phyloP scores from a whole-genome alignment of 192 early-diverging fungal genomes.

The Dispira simplex region DNA sequence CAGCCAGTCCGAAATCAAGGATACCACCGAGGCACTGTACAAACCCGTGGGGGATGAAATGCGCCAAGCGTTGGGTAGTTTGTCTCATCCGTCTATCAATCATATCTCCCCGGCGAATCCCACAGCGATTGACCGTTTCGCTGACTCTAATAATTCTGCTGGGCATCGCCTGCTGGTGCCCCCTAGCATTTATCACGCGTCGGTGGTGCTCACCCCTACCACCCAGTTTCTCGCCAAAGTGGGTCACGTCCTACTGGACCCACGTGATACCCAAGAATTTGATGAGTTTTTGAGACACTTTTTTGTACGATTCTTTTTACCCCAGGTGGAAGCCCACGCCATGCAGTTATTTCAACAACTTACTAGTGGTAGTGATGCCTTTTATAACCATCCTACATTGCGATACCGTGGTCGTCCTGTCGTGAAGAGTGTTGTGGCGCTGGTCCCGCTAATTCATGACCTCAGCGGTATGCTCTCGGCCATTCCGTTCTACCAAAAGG shows the following conservation, averaged over 20 bases:
- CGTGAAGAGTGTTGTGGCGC: constrained; percentile 38
- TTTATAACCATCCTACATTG: constrained; percentile 24
- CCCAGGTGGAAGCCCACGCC: constrained; percentile 71
- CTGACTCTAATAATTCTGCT: constrained; percentile 14
- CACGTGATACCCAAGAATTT: constrained; percentile 15
- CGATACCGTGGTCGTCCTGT: constrained; percentile 6
- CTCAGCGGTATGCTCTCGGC: constrained; percentile 39
- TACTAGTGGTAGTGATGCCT: constrained; percentile 40
- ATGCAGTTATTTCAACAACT: constrained; percentile 50
- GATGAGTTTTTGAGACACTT: constrained; percentile 46
- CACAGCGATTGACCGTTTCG: constrained; percentile 6
- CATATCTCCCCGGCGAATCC: not conserved
- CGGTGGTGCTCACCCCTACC: constrained; percentile 26
- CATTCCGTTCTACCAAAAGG: constrained; percentile 53
- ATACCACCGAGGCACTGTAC: constrained; percentile 8
- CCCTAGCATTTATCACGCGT: constrained; percentile 29
- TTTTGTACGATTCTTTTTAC: constrained; percentile 48
- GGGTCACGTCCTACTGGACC: constrained; percentile 11
- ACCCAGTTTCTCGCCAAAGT: constrained; percentile 18
- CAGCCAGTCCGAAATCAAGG: constrained; percentile 10
- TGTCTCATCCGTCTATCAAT: too few species aligned
- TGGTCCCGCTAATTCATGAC: constrained; percentile 41
- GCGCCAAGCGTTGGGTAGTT: not conserved
- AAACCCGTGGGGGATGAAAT: constrained; percentile 7
- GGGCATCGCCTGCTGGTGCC: constrained; percentile 25